Conservation (phyloP, 345 rosid genomes). For the Cardamine resedifolia region DNA sequence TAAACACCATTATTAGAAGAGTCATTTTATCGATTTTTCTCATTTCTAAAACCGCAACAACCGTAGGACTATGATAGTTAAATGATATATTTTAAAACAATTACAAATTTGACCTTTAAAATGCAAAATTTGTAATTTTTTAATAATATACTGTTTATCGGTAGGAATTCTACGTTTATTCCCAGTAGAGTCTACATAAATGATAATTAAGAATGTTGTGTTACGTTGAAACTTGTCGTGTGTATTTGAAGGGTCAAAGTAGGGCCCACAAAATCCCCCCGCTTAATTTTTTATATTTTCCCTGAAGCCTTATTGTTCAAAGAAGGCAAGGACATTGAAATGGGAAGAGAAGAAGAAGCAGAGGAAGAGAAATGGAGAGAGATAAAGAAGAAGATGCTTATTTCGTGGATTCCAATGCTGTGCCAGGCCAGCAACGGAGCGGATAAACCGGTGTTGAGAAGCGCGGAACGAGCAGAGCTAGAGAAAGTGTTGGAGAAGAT, state of each 20-base stretch:
- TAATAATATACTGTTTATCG: too few relatives aligned
- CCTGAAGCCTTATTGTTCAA: conserved; percentile 65
- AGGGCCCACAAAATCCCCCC: not conserved
- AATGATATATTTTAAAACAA: too few relatives aligned
- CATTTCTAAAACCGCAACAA: too few relatives aligned
- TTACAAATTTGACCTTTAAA: too few relatives aligned
- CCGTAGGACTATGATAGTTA: too few relatives aligned
- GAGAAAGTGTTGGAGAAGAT: conserved; percentile 63
- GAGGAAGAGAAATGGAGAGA: conserved; percentile 41
- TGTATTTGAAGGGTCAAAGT: not conserved
- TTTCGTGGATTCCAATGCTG: conserved; percentile 77
- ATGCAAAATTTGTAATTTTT: too few relatives aligned
- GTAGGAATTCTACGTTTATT: too few relatives aligned
- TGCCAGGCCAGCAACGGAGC: conserved; percentile 72
- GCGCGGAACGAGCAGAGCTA: conserved; percentile 49
- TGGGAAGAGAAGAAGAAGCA: conserved; percentile 44
- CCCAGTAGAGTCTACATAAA: too few relatives aligned
- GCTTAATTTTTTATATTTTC: not conserved
- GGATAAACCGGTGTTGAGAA: conserved; percentile 60
- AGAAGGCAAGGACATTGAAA: conserved; percentile 58
- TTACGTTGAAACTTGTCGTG: not conserved
- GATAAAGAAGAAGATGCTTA: conserved; percentile 59
- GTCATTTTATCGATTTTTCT: too few relatives aligned
- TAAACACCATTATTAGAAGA: too few relatives aligned
- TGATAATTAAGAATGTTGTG: not conserved